Evolutionary conservation across 1,284 basidiomycete genomes (phyloP), one percentile per base, ranked within the genome.

Genomic region (Phenoliferia sp.): DNA sequence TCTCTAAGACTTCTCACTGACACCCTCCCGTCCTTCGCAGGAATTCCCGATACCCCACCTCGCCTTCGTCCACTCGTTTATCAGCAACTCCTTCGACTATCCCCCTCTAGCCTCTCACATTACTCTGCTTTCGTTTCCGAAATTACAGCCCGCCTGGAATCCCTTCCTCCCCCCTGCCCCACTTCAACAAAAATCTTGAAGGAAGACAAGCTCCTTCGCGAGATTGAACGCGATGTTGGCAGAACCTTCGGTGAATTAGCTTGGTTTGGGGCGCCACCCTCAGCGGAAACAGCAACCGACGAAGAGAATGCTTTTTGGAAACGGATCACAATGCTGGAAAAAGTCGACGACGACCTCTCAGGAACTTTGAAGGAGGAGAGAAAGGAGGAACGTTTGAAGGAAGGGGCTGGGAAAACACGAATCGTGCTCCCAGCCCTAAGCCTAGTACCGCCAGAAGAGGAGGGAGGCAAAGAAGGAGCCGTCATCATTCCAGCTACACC

Each of bases 141-240:
- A 12, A 33, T 71, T 58, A n/a, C 54, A 15, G 5, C 59, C 3
- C 67, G 62, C 17, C 34, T 73, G 44, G 16, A 35, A 0, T 2
- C 68, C 6, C 55, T 68, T 0, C 61, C 64, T 3, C 34, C 55
- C 9, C 65, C 67, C 1, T 44, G 12, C 39, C 17, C 52, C 15
- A 28, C 44, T 0, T 4, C 34, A 15, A 4, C 54, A 4, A 26
- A n/a, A 7, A 36, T 5, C 5, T 39, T 54, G 3, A 58, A 62
- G 26, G 36, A 67, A 16, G 72, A 73, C 60, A 36, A 39, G n/a
- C 35, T 69, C 5, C 52, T 73, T 7, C 33, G 64, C 16, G 72
- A 73, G 64, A 71, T 73, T 16, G 61, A 71, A 32, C 67, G 66
- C 28, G 72, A 73, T 17, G 66, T 71, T 34, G 69, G 59, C 9